These are phyloP conservation scores for Kickxella alabastrina DNA, from an alignment of 192 early-diverging fungal genomes.

Conservation along the genomic window DNA sequence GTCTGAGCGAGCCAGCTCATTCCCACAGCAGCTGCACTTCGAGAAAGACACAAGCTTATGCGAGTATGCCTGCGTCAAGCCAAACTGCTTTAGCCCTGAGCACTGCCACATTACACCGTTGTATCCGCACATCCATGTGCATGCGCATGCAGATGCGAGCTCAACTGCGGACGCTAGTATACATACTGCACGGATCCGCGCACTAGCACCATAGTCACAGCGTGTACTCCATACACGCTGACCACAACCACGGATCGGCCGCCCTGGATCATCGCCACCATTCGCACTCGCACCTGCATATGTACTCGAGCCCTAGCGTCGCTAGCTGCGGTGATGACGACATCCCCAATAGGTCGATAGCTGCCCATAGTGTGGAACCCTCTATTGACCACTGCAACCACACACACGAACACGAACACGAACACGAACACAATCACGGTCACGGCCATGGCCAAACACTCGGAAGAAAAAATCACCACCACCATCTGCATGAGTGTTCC, in stretches of 20 bases:
- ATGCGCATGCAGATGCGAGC: constrained; percentile 8
- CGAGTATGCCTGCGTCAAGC: constrained; percentile 38
- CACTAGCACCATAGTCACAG: too few relatives aligned
- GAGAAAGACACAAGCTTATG: too few relatives aligned
- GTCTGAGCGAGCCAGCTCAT: neutral
- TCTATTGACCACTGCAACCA: neutral
- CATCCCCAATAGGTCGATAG: neutral
- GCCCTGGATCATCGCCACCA: too few relatives aligned
- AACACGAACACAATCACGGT: neutral
- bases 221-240: too few relatives aligned
- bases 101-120: constrained; percentile 46
- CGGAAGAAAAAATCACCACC: too few relatives aligned
- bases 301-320: neutral
- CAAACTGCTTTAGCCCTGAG: constrained; percentile 30
- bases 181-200: too few relatives aligned
- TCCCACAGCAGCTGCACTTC: too few relatives aligned
- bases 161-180: neutral
- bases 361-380: neutral
- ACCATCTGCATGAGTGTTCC: neutral
- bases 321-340: neutral
- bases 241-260: too few relatives aligned
- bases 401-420: constrained; percentile 12
- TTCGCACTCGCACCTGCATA: neutral
- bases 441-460: too few relatives aligned
- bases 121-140: constrained; percentile 34